These are phyloP conservation scores for Pistacia integerrima DNA, from an alignment of 345 rosid species.

Conservation along the genomic window DNA sequence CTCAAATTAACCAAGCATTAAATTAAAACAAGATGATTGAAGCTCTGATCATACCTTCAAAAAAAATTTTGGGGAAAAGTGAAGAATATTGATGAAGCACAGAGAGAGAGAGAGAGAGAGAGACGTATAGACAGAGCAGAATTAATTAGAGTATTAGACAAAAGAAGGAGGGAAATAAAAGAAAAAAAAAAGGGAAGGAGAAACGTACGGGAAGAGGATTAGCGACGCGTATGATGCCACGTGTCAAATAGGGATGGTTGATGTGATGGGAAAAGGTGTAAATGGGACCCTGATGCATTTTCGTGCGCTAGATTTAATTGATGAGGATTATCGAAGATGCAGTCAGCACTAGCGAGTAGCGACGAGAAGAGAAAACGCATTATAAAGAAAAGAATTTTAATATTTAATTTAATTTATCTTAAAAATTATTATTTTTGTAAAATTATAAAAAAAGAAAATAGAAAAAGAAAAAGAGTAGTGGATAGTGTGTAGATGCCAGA, in stretches of 20 bases:
- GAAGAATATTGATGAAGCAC: not conserved
- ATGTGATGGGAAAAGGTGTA: not conserved
- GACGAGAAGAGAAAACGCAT: not conserved
- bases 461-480: not conserved
- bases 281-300: conserved; percentile 11
- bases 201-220: conserved; percentile 41
- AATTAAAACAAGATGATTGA: not conserved
- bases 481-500: conserved; percentile 13
- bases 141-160: not conserved
- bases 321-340: not conserved
- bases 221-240: conserved; percentile 46
- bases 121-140: not conserved
- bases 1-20: not conserved
- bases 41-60: conserved; percentile 28
- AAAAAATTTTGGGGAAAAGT: too few relatives aligned
- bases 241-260: conserved; percentile 25
- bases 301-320: not conserved
- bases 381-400: not conserved
- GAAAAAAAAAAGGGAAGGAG: conserved; percentile 9
- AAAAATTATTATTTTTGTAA: not conserved
- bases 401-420: not conserved
- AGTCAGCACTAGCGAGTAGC: not conserved
- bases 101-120: not conserved
- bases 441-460: not conserved
- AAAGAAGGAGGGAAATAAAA: not conserved